Evolutionary conservation across 768 basidiomycete genomes (phyloP).

Genomic region (Kwoniella dendrophila): DNA sequence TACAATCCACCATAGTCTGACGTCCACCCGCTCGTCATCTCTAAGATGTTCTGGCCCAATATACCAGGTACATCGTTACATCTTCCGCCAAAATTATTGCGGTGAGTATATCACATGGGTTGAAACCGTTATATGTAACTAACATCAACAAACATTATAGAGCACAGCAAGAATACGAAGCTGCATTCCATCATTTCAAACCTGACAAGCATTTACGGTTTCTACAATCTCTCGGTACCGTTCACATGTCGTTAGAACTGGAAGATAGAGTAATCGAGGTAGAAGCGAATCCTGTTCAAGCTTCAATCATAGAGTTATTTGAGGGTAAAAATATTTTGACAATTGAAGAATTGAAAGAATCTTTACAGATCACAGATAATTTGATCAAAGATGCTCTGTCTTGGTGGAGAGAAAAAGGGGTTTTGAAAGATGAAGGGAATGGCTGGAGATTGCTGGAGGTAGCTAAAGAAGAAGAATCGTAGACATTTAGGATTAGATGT

Average conservation of each 20-base stretch:
- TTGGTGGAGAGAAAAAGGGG: constrained; percentile 81
- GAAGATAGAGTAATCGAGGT: constrained; percentile 74
- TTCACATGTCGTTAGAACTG: constrained; percentile 76
- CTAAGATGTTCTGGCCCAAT: constrained; percentile 91
- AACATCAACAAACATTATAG: constrained; percentile 56
- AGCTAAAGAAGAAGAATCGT: constrained; percentile 37
- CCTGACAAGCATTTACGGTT: constrained; percentile 89
- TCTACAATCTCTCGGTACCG: constrained; percentile 84
- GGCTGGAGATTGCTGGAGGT: constrained; percentile 43
- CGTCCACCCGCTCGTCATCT: constrained; percentile 87
- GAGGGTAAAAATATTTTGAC: constrained; percentile 59
- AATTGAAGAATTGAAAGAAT: constrained; percentile 67
- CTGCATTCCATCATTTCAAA: constrained; percentile 78
- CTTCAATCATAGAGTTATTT: constrained; percentile 60
- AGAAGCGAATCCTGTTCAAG: constrained; percentile 84
- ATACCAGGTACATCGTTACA: constrained; percentile 70
- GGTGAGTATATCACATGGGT: constrained; percentile 60
- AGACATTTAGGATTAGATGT: neutral
- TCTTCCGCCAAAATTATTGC: constrained; percentile 83
- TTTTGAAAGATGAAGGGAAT: constrained; percentile 65
- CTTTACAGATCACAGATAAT: constrained; percentile 69
- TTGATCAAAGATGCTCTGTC: constrained; percentile 72
- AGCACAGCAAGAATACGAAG: constrained; percentile 73
- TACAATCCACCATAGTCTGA: constrained; percentile 61
- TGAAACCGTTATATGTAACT: neutral